These are phyloP conservation scores for Acacia confusa DNA, from an alignment of 306 rosid species.

Conservation along the genomic window DNA sequence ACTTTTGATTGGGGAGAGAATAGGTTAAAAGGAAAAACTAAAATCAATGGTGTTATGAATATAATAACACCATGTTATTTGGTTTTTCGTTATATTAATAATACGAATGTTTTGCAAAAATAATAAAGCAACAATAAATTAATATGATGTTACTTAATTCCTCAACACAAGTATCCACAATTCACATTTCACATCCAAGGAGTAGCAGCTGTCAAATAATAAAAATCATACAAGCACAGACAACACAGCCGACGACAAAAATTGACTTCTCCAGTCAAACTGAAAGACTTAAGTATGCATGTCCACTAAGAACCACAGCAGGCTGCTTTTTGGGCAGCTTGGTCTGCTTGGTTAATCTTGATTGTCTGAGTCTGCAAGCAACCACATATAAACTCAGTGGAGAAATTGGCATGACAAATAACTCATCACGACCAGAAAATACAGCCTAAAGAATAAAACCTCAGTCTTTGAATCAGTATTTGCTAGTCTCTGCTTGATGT, in stretches of 20 bases:
- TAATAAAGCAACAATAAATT: slow-evolving; percentile 29
- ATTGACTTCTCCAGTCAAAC: slow-evolving; percentile 47
- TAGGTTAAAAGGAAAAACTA: not conserved
- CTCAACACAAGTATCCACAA: slow-evolving; percentile 44
- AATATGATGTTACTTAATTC: slow-evolving; percentile 37
- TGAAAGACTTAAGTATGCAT: slow-evolving; percentile 35
- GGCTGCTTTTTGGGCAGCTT: slow-evolving; percentile 64
- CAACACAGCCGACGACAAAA: slow-evolving; percentile 46
- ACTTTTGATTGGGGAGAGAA: not conserved
- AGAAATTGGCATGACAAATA: slow-evolving; percentile 9
- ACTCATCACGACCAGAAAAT: slow-evolving; percentile 10
- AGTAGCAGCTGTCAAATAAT: slow-evolving; percentile 37
- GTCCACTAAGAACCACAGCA: slow-evolving; percentile 63
- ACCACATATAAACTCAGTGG: not conserved
- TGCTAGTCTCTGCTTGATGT: slow-evolving; percentile 80
- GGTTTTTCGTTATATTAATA: no score
- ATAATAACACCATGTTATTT: no score
- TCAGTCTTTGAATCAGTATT: slow-evolving; percentile 80
- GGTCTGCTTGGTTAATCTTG: slow-evolving; percentile 70
- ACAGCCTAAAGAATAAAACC: slow-evolving; percentile 41
- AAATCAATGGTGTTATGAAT: not conserved
- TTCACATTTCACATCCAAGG: slow-evolving; percentile 57
- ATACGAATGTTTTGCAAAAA: no score
- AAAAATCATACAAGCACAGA: slow-evolving; percentile 46
- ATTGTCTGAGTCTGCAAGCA: slow-evolving; percentile 73